Conservation (phyloP, 331 rosid genomes). For the Pyracantha coccinea region DNA sequence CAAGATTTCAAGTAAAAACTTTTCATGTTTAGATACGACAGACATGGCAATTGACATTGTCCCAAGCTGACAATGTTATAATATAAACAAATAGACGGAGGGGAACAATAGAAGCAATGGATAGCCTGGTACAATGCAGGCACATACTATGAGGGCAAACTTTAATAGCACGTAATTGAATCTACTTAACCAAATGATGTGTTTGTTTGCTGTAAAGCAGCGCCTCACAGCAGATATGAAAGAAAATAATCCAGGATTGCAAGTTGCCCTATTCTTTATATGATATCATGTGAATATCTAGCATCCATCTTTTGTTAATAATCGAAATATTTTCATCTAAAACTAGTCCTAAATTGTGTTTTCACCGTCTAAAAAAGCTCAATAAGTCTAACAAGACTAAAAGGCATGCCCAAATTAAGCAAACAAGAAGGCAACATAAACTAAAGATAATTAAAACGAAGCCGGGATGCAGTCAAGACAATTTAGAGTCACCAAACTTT, state of each 20-base stretch:
- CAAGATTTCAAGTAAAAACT: too few species aligned
- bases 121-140: background rate
- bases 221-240: background rate
- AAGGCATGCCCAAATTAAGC: background rate
- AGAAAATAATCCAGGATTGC: background rate
- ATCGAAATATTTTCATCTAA: background rate
- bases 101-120: too few species aligned
- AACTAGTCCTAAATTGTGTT: background rate
- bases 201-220: too few species aligned
- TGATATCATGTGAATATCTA: background rate
- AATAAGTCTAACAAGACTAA: background rate
- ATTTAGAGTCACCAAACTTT: conserved; percentile 25
- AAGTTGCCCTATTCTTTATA: background rate
- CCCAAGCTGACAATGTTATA: too few species aligned
- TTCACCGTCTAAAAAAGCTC: conserved; percentile 7
- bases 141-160: background rate
- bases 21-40: too few species aligned
- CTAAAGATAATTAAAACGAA: background rate
- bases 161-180: too few species aligned
- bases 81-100: background rate
- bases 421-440: background rate
- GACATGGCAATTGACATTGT: too few species aligned
- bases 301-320: background rate
- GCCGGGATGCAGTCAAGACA: background rate
- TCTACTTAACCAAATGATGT: background rate